Evolutionary conservation across 2,329 filamentous ascomycete species (phyloP), one percentile per base, ranked within the genome.

Genomic region (Xylaria sp.): DNA sequence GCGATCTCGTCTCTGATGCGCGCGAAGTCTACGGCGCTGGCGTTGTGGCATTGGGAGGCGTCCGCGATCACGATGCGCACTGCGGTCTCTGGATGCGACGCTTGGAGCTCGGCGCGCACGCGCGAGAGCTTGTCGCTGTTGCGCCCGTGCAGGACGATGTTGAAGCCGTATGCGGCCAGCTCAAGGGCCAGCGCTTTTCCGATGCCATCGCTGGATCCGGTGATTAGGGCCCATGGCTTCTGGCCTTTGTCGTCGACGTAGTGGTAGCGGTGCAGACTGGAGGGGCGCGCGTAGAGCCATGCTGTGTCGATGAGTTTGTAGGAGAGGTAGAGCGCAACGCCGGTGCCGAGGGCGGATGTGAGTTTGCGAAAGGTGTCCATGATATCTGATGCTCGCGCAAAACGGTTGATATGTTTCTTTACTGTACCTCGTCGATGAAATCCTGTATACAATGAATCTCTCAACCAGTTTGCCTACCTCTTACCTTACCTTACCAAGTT

Each of bases 111-210:
- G 0, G 66, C 54, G 11, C 73, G 67, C 10, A 79, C 67, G 0
- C 54, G 58, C 1, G 74, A 66, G 1, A 85, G 74, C 64, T 81
- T 82, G 2, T 65, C 58, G 2, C 63, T 57, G 59, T 79, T 80
- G 34, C 80, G 76, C 13, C 82, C 81, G 60, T 84, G 81, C 2
- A 85, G 67, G 10, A 83, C 71, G 30, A 85, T 72, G 63, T 82
- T 80, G 74, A 84, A 83, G n/a, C 80, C 79, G n/a, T 72, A 71
- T 0, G 63, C 59, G 6, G 77, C 77, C 9, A 85, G 76, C 63
- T 80, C 79, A 52, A 77, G 66, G 7, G 76, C 76, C 59, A 83
- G 76, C 0, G 71, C 76, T 34, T 73, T 71, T 2, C 82, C 82
- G 50, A 84, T 81, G 9, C 81, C 81, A 51, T 80, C 78, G 37